Conservation (phyloP, 2,329 filamentous ascomycete genomes). For the Neopestalotiopsis sp. region DNA sequence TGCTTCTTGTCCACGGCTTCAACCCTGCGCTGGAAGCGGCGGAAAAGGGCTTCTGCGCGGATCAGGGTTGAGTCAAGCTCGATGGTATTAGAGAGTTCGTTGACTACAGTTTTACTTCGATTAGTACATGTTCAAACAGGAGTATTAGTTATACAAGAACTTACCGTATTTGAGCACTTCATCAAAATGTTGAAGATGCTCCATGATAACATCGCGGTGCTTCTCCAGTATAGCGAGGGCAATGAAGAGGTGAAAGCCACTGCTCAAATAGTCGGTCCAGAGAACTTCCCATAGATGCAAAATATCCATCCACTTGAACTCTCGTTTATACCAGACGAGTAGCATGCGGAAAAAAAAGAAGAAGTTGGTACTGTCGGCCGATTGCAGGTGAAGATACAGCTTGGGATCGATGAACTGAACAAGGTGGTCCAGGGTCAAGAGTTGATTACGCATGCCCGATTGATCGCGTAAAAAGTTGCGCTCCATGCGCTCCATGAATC, state of each 20-base stretch:
- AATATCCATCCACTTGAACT: conserved; percentile 89
- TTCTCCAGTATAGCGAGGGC: conserved; percentile 94
- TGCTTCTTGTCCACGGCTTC: conserved; percentile 92
- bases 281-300: conserved; percentile 88
- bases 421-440: conserved; percentile 89
- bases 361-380: conserved; percentile 95
- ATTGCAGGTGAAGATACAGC: conserved; percentile 87
- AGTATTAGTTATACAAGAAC: conserved; percentile 30
- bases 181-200: conserved; percentile 91
- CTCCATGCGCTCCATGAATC: conserved; percentile 98
- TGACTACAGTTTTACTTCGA: conserved; percentile 62
- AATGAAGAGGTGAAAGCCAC: conserved; percentile 93
- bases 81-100: conserved; percentile 92
- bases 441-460: conserved; percentile 92
- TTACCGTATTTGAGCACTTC: conserved; percentile 95
- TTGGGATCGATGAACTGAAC: conserved; percentile 97
- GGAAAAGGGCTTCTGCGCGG: conserved; percentile 86
- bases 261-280: conserved; percentile 91
- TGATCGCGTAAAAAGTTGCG: conserved; percentile 95
- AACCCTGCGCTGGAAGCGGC: conserved; percentile 84
- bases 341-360: conserved; percentile 99
- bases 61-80: conserved; percentile 87
- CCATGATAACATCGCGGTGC: conserved; percentile 95
- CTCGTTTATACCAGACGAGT: conserved; percentile 97
- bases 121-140: neutral